Evolutionary conservation across 1,284 basidiomycete species (phyloP).

Genomic region (Chalciporus sp.): DNA sequence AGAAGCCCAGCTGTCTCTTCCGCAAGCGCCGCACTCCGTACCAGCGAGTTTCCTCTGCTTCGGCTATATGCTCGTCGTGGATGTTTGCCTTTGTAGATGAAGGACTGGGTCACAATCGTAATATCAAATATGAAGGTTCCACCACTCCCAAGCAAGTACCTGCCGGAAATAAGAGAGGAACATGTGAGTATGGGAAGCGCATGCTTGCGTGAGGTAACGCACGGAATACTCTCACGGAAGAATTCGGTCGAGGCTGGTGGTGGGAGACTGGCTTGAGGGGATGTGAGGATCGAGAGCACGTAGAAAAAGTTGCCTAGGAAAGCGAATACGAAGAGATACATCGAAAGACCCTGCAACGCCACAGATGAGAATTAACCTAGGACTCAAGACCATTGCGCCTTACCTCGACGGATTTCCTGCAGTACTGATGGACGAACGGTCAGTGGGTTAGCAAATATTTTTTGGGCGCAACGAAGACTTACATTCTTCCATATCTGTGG

Average conservation of each 20-base stretch:
- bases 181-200: slow-evolving; percentile 8
- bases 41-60: slow-evolving; percentile 34
- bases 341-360: slow-evolving; percentile 74
- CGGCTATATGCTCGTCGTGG: slow-evolving; percentile 28
- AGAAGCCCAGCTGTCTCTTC: slow-evolving; percentile 54
- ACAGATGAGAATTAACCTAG: slow-evolving; percentile 12
- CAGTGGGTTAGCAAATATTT: slow-evolving; percentile 2
- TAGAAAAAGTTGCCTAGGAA: slow-evolving; percentile 92
- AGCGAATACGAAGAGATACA: slow-evolving; percentile 89
- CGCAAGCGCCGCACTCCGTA: slow-evolving; percentile 24
- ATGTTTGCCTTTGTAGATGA: slow-evolving; percentile 48
- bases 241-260: slow-evolving; percentile 59
- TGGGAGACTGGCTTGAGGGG: slow-evolving; percentile 56
- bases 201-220: slow-evolving; percentile 35
- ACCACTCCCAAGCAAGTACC: slow-evolving; percentile 84
- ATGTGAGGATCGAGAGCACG: slow-evolving; percentile 80
- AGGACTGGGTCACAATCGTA: slow-evolving; percentile 73
- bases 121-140: slow-evolving; percentile 91
- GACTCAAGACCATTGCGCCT: slow-evolving; percentile 5
- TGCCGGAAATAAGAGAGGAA: slow-evolving; percentile 28
- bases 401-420: slow-evolving; percentile 88
- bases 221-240: slow-evolving; percentile 77
- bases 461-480: slow-evolving; percentile 40
- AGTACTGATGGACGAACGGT: slow-evolving; percentile 55
- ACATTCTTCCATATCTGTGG: slow-evolving; percentile 99